Evolutionary conservation across 1,139 yeast species (phyloP).

Genomic region (Saccharomyces hybrid): DNA sequence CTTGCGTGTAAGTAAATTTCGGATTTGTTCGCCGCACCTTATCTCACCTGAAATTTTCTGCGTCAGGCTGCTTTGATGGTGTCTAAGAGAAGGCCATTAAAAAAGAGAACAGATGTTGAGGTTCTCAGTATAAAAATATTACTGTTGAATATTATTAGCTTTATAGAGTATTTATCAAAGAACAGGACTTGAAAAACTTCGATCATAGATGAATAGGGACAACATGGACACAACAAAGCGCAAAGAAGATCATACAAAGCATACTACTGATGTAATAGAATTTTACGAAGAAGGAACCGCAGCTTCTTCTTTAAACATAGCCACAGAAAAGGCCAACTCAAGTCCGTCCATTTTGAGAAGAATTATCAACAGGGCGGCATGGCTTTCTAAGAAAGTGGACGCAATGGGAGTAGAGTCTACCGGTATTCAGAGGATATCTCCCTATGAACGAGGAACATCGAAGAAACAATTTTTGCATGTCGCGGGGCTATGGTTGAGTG

Average conservation of each 20-base stretch:
- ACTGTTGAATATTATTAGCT: background rate
- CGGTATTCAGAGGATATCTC: constrained; percentile 72
- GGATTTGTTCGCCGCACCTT: background rate
- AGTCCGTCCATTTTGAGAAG: background rate
- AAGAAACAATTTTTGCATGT: constrained; percentile 50
- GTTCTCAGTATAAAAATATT: background rate
- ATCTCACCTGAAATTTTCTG: background rate
- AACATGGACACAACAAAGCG: background rate
- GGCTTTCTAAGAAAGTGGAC: constrained; percentile 35
- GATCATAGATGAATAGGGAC: background rate
- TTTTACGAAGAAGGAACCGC: background rate
- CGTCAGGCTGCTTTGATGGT: too few species aligned
- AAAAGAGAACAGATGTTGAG: background rate
- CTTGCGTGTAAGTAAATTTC: background rate
- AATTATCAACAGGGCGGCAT: constrained; percentile 2
- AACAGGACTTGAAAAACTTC: background rate
- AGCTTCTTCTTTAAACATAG: background rate
- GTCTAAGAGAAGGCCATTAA: background rate
- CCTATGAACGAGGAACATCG: constrained; percentile 56
- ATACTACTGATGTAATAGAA: background rate
- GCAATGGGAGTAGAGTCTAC: constrained; percentile 62
- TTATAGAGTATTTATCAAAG: background rate
- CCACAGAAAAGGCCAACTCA: background rate
- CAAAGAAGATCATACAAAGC: background rate
- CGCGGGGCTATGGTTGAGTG: constrained; percentile 73